Conservation (phyloP, 306 rosid species). For the Oemleria cerasiformis region DNA sequence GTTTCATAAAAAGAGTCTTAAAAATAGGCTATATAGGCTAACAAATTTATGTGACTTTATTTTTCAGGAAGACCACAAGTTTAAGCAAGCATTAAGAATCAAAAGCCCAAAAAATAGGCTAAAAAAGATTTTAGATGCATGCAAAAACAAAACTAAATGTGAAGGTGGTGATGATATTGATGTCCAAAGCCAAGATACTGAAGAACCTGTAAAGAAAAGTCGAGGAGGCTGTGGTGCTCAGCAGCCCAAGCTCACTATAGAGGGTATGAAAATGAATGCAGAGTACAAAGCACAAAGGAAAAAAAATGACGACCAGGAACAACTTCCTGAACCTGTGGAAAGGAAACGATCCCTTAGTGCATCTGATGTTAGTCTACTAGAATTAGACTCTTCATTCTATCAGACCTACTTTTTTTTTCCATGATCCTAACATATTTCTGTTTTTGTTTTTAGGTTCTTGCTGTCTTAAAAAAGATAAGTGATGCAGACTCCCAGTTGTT, state of each 20-base stretch:
- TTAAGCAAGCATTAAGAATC: constrained; percentile 83
- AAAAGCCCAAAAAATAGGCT: constrained; percentile 80
- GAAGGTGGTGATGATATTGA: constrained; percentile 98
- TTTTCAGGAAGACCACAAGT: constrained; percentile 80
- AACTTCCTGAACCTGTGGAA: constrained; percentile 96
- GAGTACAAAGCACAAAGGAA: constrained; percentile 92
- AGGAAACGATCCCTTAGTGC: constrained; percentile 95
- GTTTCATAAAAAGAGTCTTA: not conserved
- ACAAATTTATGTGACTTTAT: constrained; percentile 9
- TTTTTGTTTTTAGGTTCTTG: constrained; percentile 64
- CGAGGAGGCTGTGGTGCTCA: constrained; percentile 99
- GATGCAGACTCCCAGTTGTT: constrained; percentile 87
- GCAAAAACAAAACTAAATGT: constrained; percentile 87
- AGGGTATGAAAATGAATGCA: constrained; percentile 87
- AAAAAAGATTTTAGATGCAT: constrained; percentile 80
- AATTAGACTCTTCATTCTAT: not conserved
- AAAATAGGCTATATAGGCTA: not conserved
- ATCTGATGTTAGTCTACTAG: constrained; percentile 58
- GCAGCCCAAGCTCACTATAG: constrained; percentile 88
- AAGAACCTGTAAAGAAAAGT: constrained; percentile 78
- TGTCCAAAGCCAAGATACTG: constrained; percentile 55
- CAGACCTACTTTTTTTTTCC: not conserved
- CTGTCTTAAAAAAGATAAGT: constrained; percentile 84
- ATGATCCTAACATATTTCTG: constrained; percentile 21
- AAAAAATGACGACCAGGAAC: constrained; percentile 93